Conservation (phyloP, 768 basidiomycete genomes). For the Leccinum barrowsii region DNA sequence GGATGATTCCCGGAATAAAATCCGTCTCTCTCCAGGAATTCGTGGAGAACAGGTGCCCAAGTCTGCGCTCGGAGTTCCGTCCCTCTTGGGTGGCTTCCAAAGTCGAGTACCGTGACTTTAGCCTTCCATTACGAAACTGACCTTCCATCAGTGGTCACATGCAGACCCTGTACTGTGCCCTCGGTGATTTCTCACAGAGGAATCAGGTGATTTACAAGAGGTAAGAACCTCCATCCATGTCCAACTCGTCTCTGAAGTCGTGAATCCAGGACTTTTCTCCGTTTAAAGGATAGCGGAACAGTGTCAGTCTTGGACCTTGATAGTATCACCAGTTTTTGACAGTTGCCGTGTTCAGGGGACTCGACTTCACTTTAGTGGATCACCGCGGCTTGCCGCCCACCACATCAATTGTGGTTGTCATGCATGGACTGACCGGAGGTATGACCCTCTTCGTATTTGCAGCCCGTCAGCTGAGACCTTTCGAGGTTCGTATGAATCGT, state of each 20-base stretch:
- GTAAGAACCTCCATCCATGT: conserved; percentile 7
- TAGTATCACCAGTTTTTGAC: background rate
- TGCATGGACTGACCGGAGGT: conserved; percentile 34
- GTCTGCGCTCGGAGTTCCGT: conserved; percentile 23
- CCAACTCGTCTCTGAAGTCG: too few relatives aligned
- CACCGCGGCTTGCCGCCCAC: conserved; percentile 15
- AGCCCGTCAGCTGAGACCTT: conserved; percentile 4
- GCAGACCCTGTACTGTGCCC: conserved; percentile 30
- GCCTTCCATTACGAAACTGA: conserved; percentile 8
- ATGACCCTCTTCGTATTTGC: background rate
- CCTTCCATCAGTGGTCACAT: conserved; percentile 27
- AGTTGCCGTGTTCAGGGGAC: conserved; percentile 19
- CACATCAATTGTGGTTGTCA: conserved; percentile 31
- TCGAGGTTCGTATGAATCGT: conserved; percentile 83
- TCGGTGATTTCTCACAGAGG: background rate
- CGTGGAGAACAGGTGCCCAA: conserved; percentile 30
- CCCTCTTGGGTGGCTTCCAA: conserved; percentile 34
- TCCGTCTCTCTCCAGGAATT: conserved; percentile 26
- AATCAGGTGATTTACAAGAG: conserved; percentile 25
- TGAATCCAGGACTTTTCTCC: background rate
- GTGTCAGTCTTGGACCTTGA: conserved; percentile 11
- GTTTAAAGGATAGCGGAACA: conserved; percentile 32
- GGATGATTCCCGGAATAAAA: conserved; percentile 6
- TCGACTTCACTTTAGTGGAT: conserved; percentile 32
- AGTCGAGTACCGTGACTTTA: conserved; percentile 12